These are phyloP conservation scores for Scutellaria baicalensis DNA, from an alignment of 257 asterid species.

Conservation along the genomic window DNA sequence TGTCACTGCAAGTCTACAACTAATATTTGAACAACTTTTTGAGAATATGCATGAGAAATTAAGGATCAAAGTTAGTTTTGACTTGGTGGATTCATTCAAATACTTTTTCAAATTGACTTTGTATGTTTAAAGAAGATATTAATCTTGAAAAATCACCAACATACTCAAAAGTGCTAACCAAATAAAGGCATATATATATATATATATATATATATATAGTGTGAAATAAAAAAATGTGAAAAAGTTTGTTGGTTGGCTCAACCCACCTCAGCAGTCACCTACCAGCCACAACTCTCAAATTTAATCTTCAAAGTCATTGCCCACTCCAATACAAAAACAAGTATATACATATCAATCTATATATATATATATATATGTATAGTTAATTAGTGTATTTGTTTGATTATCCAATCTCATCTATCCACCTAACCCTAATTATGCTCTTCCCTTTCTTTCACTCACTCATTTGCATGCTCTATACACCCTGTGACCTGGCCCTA, in stretches of 20 bases:
- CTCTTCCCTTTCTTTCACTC: background rate
- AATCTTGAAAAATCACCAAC: background rate
- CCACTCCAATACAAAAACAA: conserved; percentile 26
- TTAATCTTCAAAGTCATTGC: conserved; percentile 22
- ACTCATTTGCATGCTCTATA: background rate
- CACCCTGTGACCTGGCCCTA: conserved; percentile 5
- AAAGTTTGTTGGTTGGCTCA: conserved; percentile 27
- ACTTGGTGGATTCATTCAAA: background rate
- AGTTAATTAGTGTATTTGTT: background rate
- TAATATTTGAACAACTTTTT: background rate
- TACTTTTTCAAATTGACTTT: conserved; percentile 10
- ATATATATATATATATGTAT: no score
- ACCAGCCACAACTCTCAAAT: conserved; percentile 22
- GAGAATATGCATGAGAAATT: background rate
- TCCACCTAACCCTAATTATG: conserved; percentile 21
- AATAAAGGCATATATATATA: conserved; percentile 4
- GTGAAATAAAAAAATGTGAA: background rate
- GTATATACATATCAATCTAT: no score
- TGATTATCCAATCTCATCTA: conserved; percentile 35
- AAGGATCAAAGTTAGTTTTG: conserved; percentile 2
- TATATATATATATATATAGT: no score
- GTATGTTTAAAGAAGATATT: background rate
- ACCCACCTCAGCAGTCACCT: conserved; percentile 33
- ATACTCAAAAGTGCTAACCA: conserved; percentile 10
- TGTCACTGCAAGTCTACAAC: no score